These are phyloP conservation scores for Aspergillus baeticus DNA, from an alignment of 495 filamentous ascomycete genomes.

Conservation along the genomic window DNA sequence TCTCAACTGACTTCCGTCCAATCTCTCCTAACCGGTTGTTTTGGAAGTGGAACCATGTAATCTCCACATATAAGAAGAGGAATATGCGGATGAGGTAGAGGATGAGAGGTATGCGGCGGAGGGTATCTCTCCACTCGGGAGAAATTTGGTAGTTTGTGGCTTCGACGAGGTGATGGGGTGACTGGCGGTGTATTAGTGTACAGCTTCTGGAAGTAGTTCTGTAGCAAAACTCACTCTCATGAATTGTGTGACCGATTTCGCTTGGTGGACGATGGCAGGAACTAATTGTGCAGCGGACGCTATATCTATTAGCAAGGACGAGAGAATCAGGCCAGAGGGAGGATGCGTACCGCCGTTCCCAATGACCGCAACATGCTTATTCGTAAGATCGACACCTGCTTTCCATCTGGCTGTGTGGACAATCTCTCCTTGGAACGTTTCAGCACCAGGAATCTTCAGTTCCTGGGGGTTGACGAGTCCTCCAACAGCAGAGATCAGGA, in stretches of 20 bases:
- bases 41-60: constrained; percentile 12
- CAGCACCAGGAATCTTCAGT: constrained; percentile 41
- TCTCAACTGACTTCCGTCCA: constrained; percentile 3
- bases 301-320: background rate
- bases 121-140: constrained; percentile 3
- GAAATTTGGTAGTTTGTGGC: constrained; percentile 10
- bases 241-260: constrained; percentile 15
- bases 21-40: constrained; percentile 10
- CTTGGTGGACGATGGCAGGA: constrained; percentile 10
- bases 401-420: constrained; percentile 62
- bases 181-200: background rate
- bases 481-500: constrained; percentile 49
- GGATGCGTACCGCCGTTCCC: constrained; percentile 37
- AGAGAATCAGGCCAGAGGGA: background rate
- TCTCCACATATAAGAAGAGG: constrained; percentile 18
- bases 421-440: constrained; percentile 49
- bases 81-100: constrained; percentile 13
- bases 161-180: constrained; percentile 15
- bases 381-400: constrained; percentile 46
- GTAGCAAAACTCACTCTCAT: constrained; percentile 9
- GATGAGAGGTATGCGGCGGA: constrained; percentile 10
- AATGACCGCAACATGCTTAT: constrained; percentile 57
- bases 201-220: background rate
- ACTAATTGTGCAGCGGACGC: constrained; percentile 16
- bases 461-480: constrained; percentile 44